Conservation (phyloP, 2,329 filamentous ascomycete genomes). For the Chaetomium sp. region DNA sequence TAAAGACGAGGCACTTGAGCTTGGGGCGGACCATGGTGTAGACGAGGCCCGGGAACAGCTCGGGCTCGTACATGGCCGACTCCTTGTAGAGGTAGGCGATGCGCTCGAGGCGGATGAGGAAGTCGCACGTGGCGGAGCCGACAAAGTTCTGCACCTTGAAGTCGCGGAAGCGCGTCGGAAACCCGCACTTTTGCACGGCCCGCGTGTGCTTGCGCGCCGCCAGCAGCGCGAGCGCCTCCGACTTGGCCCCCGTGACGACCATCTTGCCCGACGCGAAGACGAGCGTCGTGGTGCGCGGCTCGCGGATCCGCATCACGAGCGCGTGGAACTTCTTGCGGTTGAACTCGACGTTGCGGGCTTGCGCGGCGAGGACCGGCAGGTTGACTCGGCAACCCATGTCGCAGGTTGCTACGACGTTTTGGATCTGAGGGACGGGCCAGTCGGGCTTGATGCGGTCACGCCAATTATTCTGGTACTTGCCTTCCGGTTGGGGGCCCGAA, state of each 20-base stretch:
- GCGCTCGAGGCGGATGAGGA: slow-evolving; percentile 90
- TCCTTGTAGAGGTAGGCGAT: slow-evolving; percentile 71
- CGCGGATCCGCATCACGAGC: slow-evolving; percentile 97
- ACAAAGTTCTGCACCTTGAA: slow-evolving; percentile 99
- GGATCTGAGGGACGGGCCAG: slow-evolving; percentile 29
- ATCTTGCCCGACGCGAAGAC: slow-evolving; percentile 97
- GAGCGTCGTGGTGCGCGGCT: slow-evolving; percentile 91
- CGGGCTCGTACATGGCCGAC: slow-evolving; percentile 85
- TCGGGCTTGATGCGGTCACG: slow-evolving; percentile 13
- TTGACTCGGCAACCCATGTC: slow-evolving; percentile 93
- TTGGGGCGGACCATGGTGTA: slow-evolving; percentile 98
- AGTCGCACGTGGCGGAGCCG: slow-evolving; percentile 94
- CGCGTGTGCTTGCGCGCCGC: slow-evolving; percentile 92
- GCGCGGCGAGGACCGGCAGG: slow-evolving; percentile 92
- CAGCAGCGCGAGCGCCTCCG: slow-evolving; percentile 89
- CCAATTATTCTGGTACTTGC: background rate
- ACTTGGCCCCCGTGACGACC: slow-evolving; percentile 97
- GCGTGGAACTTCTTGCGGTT: slow-evolving; percentile 84
- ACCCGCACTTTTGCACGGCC: slow-evolving; percentile 96
- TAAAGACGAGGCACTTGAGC: slow-evolving; percentile 92
- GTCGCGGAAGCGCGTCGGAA: slow-evolving; percentile 95
- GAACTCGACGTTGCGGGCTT: slow-evolving; percentile 95
- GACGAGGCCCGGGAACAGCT: slow-evolving; percentile 94
- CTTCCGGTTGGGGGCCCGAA: background rate
- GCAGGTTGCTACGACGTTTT: slow-evolving; percentile 67